phyloP scores from a whole-genome alignment of 805 yeast species.

The Lipomyces kockii region DNA sequence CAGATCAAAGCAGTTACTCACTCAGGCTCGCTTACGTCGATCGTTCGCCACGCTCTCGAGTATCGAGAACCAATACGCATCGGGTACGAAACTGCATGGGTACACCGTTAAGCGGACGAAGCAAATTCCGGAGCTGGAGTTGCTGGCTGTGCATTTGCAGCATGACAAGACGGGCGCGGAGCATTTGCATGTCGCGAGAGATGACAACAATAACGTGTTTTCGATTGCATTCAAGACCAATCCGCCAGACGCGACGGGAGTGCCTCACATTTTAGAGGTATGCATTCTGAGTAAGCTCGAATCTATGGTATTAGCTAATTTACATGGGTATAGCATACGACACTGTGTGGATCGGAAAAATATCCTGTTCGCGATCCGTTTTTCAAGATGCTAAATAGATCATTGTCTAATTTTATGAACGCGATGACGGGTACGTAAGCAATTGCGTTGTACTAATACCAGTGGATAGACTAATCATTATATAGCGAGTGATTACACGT shows the following conservation, averaged over 20 bases:
- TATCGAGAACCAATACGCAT: conserved; percentile 17
- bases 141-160: conserved; percentile 73
- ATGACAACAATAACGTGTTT: conserved; percentile 85
- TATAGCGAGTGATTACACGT: conserved; percentile 87
- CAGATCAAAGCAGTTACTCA: not conserved
- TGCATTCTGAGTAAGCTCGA: not conserved
- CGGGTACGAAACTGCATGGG: conserved; percentile 55
- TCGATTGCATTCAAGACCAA: conserved; percentile 89
- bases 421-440: conserved; percentile 72
- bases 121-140: conserved; percentile 78
- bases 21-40: conserved; percentile 2
- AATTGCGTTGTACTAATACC: not conserved
- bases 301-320: not conserved
- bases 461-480: not conserved
- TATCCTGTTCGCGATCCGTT: conserved; percentile 97
- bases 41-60: conserved; percentile 24
- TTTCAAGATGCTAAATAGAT: conserved; percentile 93
- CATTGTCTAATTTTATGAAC: conserved; percentile 96
- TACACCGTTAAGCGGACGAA: conserved; percentile 66
- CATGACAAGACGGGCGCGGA: conserved; percentile 74
- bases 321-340: conserved; percentile 63
- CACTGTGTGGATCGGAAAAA: conserved; percentile 88
- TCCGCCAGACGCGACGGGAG: conserved; percentile 93
- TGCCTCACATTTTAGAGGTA: conserved; percentile 86
- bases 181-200: conserved; percentile 84